phyloP scores from a whole-genome alignment of 176 grass and related monocot genomes.

The Pharus latifolius region DNA sequence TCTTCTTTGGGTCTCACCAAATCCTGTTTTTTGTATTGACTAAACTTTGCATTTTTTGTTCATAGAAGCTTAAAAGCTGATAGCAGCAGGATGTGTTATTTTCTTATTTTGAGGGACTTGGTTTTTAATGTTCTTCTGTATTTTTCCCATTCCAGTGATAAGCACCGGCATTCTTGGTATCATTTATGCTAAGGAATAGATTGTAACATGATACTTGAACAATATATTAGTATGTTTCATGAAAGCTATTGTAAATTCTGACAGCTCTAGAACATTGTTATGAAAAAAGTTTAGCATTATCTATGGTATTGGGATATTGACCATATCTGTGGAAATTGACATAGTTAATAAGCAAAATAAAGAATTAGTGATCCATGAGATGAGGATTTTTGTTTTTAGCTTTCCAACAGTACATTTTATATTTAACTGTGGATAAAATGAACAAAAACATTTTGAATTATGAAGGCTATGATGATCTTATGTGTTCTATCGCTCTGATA shows the following conservation, averaged over 20 bases:
- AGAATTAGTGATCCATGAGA: not conserved
- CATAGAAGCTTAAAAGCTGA: too few relatives aligned
- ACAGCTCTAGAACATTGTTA: not conserved
- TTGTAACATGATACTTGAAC: too few relatives aligned
- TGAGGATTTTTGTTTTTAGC: not conserved
- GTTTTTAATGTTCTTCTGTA: not conserved
- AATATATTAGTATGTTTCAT: not conserved
- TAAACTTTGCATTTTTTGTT: too few relatives aligned
- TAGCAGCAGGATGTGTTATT: too few relatives aligned
- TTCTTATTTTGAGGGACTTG: not conserved
- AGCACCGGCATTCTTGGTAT: not conserved
- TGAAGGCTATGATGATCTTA: not conserved
- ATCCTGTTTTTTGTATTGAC: not conserved
- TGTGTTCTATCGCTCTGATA: not conserved
- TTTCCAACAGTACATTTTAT: not conserved
- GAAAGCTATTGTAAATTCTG: not conserved
- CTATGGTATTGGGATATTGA: not conserved
- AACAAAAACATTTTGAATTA: not conserved
- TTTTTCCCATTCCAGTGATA: not conserved
- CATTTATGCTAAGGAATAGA: too few relatives aligned
- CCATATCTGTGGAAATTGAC: not conserved
- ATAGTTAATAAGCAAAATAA: not conserved
- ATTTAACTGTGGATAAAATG: not conserved
- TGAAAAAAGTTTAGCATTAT: not conserved
- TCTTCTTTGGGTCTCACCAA: not conserved